Evolutionary conservation across 2,329 filamentous ascomycete genomes (phyloP).

Genomic region (Lachnellula arida): DNA sequence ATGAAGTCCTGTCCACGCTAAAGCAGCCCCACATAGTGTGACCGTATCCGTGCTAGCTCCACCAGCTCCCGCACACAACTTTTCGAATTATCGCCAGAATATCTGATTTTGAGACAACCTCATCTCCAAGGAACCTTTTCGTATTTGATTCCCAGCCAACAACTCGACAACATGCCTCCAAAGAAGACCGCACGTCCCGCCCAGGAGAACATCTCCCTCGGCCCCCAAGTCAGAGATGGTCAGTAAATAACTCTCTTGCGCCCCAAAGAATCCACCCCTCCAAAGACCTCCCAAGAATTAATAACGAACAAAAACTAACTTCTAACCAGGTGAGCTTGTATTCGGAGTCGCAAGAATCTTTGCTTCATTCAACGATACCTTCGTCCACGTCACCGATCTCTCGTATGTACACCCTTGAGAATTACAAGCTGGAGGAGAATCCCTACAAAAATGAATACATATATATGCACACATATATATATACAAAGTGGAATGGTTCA

Average conservation of each 20-base stretch:
- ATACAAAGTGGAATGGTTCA: slow-evolving; percentile 34
- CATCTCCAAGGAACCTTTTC: slow-evolving; percentile 30
- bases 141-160: slow-evolving; percentile 7
- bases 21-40: too few species aligned
- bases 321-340: slow-evolving; percentile 61
- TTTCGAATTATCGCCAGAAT: background rate
- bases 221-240: slow-evolving; percentile 96
- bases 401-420: slow-evolving; percentile 53
- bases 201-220: slow-evolving; percentile 98
- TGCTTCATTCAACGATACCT: slow-evolving; percentile 66
- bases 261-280: background rate
- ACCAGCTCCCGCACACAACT: background rate
- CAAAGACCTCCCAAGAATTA: background rate
- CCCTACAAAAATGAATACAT: background rate
- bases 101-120: background rate
- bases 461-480: slow-evolving; percentile 1
- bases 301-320: slow-evolving; percentile 7
- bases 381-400: slow-evolving; percentile 99
- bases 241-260: slow-evolving; percentile 31
- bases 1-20: too few species aligned
- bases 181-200: slow-evolving; percentile 81
- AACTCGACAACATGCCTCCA: slow-evolving; percentile 74
- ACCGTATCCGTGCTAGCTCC: background rate
- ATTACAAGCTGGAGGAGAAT: slow-evolving; percentile 2
- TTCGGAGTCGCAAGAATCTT: slow-evolving; percentile 78